Percentiles rank a stretch among this genome's conserved stretches.
These are phyloP conservation scores for Tricholoma sp. DNA, from an alignment of 768 basidiomycete species.

Conservation along the genomic window DNA sequence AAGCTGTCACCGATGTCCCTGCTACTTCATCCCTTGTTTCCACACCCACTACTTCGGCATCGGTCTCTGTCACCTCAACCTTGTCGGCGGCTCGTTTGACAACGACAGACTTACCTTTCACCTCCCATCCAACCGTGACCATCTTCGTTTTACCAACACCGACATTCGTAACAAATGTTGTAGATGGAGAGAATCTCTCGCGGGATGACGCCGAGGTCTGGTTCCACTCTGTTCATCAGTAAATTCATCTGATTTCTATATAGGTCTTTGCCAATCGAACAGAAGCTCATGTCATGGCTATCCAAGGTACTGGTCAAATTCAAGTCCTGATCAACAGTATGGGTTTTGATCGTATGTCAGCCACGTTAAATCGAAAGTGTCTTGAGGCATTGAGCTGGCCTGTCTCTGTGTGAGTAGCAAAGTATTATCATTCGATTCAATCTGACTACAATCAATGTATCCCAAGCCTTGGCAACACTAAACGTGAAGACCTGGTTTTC, in stretches of 20 bases:
- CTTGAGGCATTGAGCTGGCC: constrained; percentile 67
- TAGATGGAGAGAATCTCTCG: constrained; percentile 7
- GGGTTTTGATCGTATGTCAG: constrained; percentile 26
- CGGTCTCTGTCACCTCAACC: constrained; percentile 3
- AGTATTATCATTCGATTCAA: neutral
- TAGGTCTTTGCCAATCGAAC: constrained; percentile 8
- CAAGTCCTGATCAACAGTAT: constrained; percentile 30
- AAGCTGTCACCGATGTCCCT: neutral
- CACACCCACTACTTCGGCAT: neutral
- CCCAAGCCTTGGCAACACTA: constrained; percentile 58
- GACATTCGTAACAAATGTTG: constrained; percentile 1
- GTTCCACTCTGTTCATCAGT: neutral
- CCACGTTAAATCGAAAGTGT: constrained; percentile 43
- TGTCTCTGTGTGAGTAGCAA: constrained; percentile 49
- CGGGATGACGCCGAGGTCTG: constrained; percentile 8
- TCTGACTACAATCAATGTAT: constrained; percentile 4
- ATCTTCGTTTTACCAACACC: constrained; percentile 19
- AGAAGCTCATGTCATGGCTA: constrained; percentile 13
- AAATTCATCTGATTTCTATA: neutral
- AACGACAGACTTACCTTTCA: neutral
- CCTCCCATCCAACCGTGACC: constrained; percentile 18
- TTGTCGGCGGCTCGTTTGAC: neutral
- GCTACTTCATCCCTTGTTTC: constrained; percentile 4
- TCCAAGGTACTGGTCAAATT: constrained; percentile 16
- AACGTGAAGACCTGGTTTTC: constrained; percentile 75